These are phyloP conservation scores for Sarocladium brachiariae DNA, from an alignment of 2,329 filamentous ascomycete genomes.

Conservation along the genomic window DNA sequence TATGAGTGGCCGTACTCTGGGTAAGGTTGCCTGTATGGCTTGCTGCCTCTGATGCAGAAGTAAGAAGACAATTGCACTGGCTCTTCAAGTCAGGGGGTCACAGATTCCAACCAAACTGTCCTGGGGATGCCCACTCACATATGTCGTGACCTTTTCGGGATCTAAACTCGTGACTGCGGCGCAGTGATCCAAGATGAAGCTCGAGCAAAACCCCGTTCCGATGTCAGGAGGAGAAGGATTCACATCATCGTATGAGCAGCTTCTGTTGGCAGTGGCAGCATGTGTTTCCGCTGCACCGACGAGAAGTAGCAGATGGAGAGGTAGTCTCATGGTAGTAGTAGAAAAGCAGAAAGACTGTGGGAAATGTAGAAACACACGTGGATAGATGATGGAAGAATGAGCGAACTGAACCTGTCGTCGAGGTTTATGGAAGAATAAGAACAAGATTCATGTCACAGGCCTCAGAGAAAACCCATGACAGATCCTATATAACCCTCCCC, in stretches of 20 bases:
- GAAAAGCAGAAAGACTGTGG: not conserved
- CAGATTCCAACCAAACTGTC: not conserved
- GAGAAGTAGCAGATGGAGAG: not conserved
- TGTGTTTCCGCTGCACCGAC: not conserved
- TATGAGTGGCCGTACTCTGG: not conserved
- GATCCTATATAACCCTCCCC: no score
- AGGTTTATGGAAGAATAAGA: no score
- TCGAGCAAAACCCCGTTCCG: conserved; percentile 9
- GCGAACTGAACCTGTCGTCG: no score
- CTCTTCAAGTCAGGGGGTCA: not conserved
- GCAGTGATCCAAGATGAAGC: conserved; percentile 5
- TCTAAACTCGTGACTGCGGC: conserved; percentile 7
- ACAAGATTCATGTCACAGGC: no score
- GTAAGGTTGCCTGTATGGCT: not conserved
- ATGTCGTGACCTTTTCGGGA: conserved; percentile 7
- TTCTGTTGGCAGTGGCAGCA: not conserved
- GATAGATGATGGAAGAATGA: no score
- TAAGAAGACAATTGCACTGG: conserved; percentile 23
- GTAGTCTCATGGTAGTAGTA: not conserved
- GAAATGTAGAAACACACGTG: not conserved
- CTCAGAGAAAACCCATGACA: no score
- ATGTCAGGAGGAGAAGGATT: conserved; percentile 1
- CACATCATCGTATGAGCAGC: conserved; percentile 8
- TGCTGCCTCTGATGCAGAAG: not conserved
- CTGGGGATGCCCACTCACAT: not conserved